phyloP scores from a whole-genome alignment of 2,329 filamentous ascomycete species.

The Pyricularia sp. region DNA sequence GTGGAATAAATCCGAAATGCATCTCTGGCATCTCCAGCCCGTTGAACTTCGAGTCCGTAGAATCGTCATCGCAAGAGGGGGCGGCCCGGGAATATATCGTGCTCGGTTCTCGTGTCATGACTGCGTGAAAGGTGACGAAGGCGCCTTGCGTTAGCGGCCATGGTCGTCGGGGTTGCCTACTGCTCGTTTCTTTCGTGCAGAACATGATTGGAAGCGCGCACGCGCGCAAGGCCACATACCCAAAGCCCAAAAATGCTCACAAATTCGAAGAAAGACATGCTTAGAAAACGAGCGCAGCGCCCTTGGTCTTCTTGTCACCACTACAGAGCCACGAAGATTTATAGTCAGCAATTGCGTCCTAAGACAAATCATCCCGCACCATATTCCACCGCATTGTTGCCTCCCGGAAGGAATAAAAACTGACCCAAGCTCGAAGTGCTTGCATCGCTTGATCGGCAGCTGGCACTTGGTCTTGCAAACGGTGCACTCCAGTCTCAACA shows the following conservation, averaged over 20 bases:
- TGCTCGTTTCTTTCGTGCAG: background rate
- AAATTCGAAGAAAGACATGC: constrained; percentile 20
- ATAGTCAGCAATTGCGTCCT: background rate
- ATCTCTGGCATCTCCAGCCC: constrained; percentile 2
- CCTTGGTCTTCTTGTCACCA: constrained; percentile 99
- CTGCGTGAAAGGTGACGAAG: background rate
- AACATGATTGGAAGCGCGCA: background rate
- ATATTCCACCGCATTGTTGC: background rate
- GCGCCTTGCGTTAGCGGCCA: background rate
- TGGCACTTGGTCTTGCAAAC: constrained; percentile 97
- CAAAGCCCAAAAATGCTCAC: constrained; percentile 5
- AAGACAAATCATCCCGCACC: background rate
- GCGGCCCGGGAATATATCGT: constrained; percentile 2
- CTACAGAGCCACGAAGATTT: constrained; percentile 32
- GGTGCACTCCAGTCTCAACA: constrained; percentile 96
- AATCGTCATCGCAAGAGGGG: constrained; percentile 1
- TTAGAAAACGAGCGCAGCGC: constrained; percentile 99
- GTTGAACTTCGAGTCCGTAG: background rate
- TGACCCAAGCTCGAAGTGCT: constrained; percentile 99
- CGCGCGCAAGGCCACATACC: constrained; percentile 2
- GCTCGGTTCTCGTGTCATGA: constrained; percentile 5
- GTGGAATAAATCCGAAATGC: background rate
- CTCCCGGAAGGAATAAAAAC: constrained; percentile 25
- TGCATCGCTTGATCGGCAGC: constrained; percentile 98
- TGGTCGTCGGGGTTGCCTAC: background rate